A percentile compares a stretch with the other conserved stretches of the same genome.
These are phyloP conservation scores for Celoporthe dispersa DNA, from an alignment of 2,329 filamentous ascomycete species.

Conservation along the genomic window DNA sequence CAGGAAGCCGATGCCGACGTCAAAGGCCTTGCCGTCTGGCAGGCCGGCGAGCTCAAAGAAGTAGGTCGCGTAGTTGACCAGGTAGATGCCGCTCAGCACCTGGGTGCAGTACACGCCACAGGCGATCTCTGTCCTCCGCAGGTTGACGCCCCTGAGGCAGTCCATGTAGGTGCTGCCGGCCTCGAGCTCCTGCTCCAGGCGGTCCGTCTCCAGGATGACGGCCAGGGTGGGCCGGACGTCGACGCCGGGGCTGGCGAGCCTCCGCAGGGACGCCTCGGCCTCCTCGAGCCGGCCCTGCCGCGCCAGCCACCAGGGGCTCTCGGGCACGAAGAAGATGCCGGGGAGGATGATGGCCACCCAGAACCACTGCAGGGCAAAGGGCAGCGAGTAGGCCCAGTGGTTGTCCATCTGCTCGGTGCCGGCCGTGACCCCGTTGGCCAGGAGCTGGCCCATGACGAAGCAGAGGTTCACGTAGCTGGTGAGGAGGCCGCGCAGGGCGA, in stretches of 20 bases:
- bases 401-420: slow-evolving; percentile 45
- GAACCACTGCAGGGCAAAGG: slow-evolving; percentile 55
- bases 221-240: slow-evolving; percentile 54
- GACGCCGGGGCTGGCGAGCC: slow-evolving; percentile 51
- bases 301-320: slow-evolving; percentile 56
- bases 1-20: slow-evolving; percentile 58
- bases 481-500: slow-evolving; percentile 59
- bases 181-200: slow-evolving; percentile 56
- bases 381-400: slow-evolving; percentile 56
- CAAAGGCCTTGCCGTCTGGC: slow-evolving; percentile 51
- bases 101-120: slow-evolving; percentile 68
- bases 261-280: slow-evolving; percentile 45
- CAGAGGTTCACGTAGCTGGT: slow-evolving; percentile 66
- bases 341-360: slow-evolving; percentile 52
- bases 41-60: slow-evolving; percentile 63
- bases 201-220: slow-evolving; percentile 62
- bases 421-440: slow-evolving; percentile 54
- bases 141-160: slow-evolving; percentile 53
- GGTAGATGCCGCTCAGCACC: slow-evolving; percentile 65
- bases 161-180: slow-evolving; percentile 54
- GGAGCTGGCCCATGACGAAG: slow-evolving; percentile 65
- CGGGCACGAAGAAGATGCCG: slow-evolving; percentile 51
- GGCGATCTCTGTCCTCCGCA: slow-evolving; percentile 59
- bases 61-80: slow-evolving; percentile 68
- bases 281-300: slow-evolving; percentile 47